phyloP scores from a whole-genome alignment of 805 yeast genomes.

The Candida anglica region DNA sequence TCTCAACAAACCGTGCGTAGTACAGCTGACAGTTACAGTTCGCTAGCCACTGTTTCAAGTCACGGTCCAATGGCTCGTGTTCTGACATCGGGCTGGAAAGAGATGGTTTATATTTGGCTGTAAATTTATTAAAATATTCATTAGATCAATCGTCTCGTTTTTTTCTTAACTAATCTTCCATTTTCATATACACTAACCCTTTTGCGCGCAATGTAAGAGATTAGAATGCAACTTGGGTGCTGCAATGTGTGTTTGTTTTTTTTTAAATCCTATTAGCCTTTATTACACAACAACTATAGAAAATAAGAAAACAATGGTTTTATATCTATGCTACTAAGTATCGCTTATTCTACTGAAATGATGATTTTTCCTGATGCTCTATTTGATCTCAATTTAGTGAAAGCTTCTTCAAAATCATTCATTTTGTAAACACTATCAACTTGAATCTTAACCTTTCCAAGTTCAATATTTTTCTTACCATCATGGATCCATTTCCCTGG shows the following conservation, averaged over 20 bases:
- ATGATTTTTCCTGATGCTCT: conserved; percentile 67
- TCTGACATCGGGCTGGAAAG: too few species aligned
- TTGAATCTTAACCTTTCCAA: conserved; percentile 39
- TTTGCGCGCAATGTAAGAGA: too few species aligned
- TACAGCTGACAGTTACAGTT: conserved; percentile 32
- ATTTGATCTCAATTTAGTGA: conserved; percentile 42
- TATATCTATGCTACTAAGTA: background rate
- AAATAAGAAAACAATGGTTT: background rate
- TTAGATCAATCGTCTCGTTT: too few species aligned
- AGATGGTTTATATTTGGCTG: too few species aligned
- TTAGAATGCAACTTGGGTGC: too few species aligned
- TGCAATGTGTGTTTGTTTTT: too few species aligned
- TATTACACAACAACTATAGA: background rate
- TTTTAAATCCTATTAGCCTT: too few species aligned
- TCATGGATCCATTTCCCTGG: conserved; percentile 13
- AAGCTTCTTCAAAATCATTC: conserved; percentile 48
- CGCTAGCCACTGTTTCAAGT: conserved; percentile 34
- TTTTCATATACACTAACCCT: too few species aligned
- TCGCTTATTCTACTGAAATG: conserved; percentile 17
- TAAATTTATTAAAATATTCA: too few species aligned
- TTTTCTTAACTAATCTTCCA: too few species aligned
- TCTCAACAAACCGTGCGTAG: conserved; percentile 31
- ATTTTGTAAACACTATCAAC: conserved; percentile 54
- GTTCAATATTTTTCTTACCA: conserved; percentile 38
- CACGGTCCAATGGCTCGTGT: conserved; percentile 6